Evolutionary conservation across 1,284 basidiomycete species (phyloP).

Genomic region (Pseudozyma flocculosa): DNA sequence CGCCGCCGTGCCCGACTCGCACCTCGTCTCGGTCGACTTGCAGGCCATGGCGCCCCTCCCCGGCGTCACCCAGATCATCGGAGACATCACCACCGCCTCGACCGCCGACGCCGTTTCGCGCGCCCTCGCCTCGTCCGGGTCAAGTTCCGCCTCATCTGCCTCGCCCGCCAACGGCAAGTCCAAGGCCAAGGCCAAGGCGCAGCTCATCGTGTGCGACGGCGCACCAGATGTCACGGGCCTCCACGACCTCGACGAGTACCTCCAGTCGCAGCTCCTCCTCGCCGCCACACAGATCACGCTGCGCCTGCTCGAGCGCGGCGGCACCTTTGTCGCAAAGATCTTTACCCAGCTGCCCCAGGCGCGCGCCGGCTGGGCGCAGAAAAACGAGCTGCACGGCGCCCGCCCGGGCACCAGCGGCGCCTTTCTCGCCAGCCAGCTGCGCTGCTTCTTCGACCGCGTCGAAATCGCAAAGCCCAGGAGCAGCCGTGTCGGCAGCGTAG

Average conservation of each 20-base stretch:
- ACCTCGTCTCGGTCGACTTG: slow-evolving; percentile 64
- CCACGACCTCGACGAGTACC: slow-evolving; percentile 65
- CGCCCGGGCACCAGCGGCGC: slow-evolving; percentile 18
- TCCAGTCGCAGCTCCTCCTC: slow-evolving; percentile 64
- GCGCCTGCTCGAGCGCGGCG: slow-evolving; percentile 62
- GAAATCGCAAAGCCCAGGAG: slow-evolving; percentile 59
- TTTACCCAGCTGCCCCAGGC: slow-evolving; percentile 56
- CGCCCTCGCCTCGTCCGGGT: slow-evolving; percentile 53
- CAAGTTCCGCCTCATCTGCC: slow-evolving; percentile 6
- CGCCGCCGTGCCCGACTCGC: slow-evolving; percentile 34
- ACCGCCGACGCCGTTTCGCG: slow-evolving; percentile 62
- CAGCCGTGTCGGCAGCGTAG: slow-evolving; percentile 53
- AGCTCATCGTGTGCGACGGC: slow-evolving; percentile 66
- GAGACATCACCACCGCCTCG: slow-evolving; percentile 64
- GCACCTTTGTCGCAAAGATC: slow-evolving; percentile 66
- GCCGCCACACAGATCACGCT: slow-evolving; percentile 64
- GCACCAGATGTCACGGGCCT: slow-evolving; percentile 67
- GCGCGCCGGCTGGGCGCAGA: slow-evolving; percentile 10
- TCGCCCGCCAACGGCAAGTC: not conserved
- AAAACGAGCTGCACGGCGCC: slow-evolving; percentile 21
- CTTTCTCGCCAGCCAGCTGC: slow-evolving; percentile 41
- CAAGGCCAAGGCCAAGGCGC: slow-evolving; percentile 59
- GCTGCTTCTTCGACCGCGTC: slow-evolving; percentile 60
- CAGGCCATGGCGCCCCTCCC: slow-evolving; percentile 66
- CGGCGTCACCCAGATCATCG: slow-evolving; percentile 63